phyloP scores from a whole-genome alignment of 352 stramenopile species.

The Phytophthora pseudosyringae region DNA sequence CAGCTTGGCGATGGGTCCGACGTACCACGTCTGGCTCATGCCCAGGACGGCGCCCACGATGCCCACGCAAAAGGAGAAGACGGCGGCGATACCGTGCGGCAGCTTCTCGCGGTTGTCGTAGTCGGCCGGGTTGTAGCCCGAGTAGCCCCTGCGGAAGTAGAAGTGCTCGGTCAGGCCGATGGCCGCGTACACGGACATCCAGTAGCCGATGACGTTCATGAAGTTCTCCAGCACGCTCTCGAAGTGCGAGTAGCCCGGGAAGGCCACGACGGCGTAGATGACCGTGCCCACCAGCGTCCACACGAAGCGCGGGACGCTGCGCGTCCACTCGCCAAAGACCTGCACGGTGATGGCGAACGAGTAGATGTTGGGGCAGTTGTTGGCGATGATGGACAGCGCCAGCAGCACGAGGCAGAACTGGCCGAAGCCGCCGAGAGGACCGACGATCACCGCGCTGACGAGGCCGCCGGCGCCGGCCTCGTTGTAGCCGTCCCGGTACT shows the following conservation, averaged over 20 bases:
- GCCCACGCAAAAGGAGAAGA: slow-evolving; percentile 52
- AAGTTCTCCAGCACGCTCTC: slow-evolving; percentile 55
- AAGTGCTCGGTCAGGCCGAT: slow-evolving; percentile 49
- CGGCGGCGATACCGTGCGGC: slow-evolving; percentile 42
- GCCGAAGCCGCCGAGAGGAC: slow-evolving; percentile 45
- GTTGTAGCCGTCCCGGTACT: slow-evolving; percentile 44
- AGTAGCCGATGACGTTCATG: slow-evolving; percentile 65
- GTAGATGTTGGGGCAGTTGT: slow-evolving; percentile 67
- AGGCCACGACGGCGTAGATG: slow-evolving; percentile 46
- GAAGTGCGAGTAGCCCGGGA: slow-evolving; percentile 50
- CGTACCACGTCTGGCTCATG: slow-evolving; percentile 63
- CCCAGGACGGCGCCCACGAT: slow-evolving; percentile 42
- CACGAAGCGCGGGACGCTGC: slow-evolving; percentile 42
- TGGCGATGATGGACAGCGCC: slow-evolving; percentile 57
- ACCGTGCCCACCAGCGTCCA: slow-evolving; percentile 48
- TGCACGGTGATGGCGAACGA: slow-evolving; percentile 53
- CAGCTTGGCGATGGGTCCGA: slow-evolving; percentile 40
- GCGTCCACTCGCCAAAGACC: slow-evolving; percentile 46
- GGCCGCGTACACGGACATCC: slow-evolving; percentile 47
- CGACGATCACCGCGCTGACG: slow-evolving; percentile 44
- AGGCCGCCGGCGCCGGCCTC: slow-evolving; percentile 40
- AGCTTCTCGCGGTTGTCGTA: slow-evolving; percentile 52
- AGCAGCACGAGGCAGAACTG: slow-evolving; percentile 52
- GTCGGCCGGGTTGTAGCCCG: slow-evolving; percentile 50
- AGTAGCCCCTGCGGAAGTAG: slow-evolving; percentile 52